These are phyloP conservation scores for Pichia ethanolica DNA, from an alignment of 805 yeast genomes.

Conservation along the genomic window DNA sequence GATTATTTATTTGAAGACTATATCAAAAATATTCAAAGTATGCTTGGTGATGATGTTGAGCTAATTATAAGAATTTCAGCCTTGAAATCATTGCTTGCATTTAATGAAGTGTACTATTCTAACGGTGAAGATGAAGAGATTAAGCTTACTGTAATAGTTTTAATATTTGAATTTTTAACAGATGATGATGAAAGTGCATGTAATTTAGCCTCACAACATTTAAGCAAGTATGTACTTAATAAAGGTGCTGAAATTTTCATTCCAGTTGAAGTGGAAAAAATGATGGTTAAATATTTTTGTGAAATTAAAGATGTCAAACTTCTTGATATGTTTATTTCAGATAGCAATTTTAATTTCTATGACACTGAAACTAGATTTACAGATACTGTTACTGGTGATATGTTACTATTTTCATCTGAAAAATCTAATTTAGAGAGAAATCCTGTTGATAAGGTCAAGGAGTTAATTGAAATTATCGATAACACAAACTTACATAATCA, in stretches of 20 bases:
- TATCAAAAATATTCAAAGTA: constrained; percentile 22
- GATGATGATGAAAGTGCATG: constrained; percentile 70
- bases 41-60: constrained; percentile 38
- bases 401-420: constrained; percentile 56
- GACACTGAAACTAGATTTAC: constrained; percentile 6
- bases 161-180: constrained; percentile 31
- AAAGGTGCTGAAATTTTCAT: constrained; percentile 15
- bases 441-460: constrained; percentile 25
- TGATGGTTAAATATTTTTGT: constrained; percentile 14
- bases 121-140: constrained; percentile 1
- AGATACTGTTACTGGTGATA: constrained; percentile 16
- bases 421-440: constrained; percentile 60
- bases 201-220: constrained; percentile 34
- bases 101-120: constrained; percentile 10
- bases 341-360: constrained; percentile 6
- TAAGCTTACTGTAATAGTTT: constrained; percentile 4
- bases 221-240: constrained; percentile 27
- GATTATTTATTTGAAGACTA: constrained; percentile 18
- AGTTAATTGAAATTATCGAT: constrained; percentile 7
- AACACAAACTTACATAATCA: background rate
- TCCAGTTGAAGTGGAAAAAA: constrained; percentile 28
- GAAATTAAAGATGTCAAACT: background rate
- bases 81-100: constrained; percentile 35
- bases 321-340: constrained; percentile 1
- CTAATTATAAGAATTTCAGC: constrained; percentile 39